Evolutionary conservation across 495 filamentous ascomycete genomes (phyloP), one percentile per base, ranked within the genome.

Genomic region (Penicillium salamii): DNA sequence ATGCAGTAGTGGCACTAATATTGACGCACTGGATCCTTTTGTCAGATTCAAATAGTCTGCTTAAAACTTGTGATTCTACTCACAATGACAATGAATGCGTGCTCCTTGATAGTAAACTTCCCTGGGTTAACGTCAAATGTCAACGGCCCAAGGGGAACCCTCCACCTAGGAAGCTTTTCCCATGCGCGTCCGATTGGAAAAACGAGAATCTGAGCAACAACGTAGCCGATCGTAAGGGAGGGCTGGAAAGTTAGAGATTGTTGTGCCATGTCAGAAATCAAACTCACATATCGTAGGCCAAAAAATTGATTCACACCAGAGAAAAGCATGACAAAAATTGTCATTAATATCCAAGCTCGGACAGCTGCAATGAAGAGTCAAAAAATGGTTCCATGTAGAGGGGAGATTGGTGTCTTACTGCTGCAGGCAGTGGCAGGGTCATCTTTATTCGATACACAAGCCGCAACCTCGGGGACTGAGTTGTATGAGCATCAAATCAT

Each of bases 151-250:
- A 86, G 57, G 7, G 81, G 80, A 78, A 77, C 66, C 80, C 80
- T 42, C 80, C 82, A 42, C 76, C 77, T 46, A 77, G 72, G 46
- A 75, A 69, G 29, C 75, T 79, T 45, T 81, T 70, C 34, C 76
- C 74, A 62, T 15, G 52, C 50, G 40, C 54, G 35, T n/a, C 62
- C 61, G 12, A 85, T 65, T 12, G 80, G 79, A 69, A 77, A 85
- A 5, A 82, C 80, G 26, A 86, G 66, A 28, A 86, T 72, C 59
- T 85, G 82, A n/a, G 80, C 81, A 7, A 84, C 78, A 34, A 85
- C 73, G 39, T 82, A 69, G 18, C 77, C 78, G 57, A 95, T 90
- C 6, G 82, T 79, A 57, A 95, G 86, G 54, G 86, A 90, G 20
- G 89, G 89, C 75, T 92, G 88, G 73, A 3, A 11, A 11, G 37